Conservation (phyloP, 805 yeast genomes). For the Cephaloascus fragrans region DNA sequence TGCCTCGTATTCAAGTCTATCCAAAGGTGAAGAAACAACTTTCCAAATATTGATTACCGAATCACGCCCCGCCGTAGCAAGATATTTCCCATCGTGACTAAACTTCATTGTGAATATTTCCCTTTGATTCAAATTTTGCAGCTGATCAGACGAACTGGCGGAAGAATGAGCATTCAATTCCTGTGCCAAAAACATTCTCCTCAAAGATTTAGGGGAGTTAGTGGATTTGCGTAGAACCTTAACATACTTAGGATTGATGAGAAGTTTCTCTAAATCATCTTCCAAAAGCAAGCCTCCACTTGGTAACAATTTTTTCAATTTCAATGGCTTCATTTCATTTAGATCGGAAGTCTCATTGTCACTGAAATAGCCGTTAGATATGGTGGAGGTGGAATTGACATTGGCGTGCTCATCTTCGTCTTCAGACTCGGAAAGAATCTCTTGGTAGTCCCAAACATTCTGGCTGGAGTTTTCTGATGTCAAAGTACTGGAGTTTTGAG, state of each 20-base stretch:
- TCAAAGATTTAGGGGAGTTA: constrained; percentile 33
- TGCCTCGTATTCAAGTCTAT: constrained; percentile 38
- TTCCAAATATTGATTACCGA: constrained; percentile 65
- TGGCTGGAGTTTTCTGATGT: no score
- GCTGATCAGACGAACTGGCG: constrained; percentile 5
- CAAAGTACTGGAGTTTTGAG: no score
- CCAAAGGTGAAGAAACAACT: constrained; percentile 64
- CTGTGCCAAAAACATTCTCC: constrained; percentile 55
- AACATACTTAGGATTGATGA: constrained; percentile 46
- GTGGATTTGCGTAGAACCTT: constrained; percentile 37
- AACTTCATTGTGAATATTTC: constrained; percentile 73
- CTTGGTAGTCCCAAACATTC: no score
- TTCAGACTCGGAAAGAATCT: neutral
- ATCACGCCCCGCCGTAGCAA: constrained; percentile 82
- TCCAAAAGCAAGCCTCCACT: constrained; percentile 2
- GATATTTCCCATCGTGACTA: constrained; percentile 67
- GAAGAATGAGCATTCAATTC: constrained; percentile 30
- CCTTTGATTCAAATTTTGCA: constrained; percentile 7
- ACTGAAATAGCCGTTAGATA: neutral
- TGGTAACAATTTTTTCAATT: neutral
- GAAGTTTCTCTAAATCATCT: constrained; percentile 27
- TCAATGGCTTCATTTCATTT: neutral
- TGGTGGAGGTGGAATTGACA: neutral
- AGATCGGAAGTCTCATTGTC: neutral
- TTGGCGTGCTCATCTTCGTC: neutral